phyloP scores from a whole-genome alignment of 192 early-diverging fungal genomes.

The Phlyctochytrium planicorne region DNA sequence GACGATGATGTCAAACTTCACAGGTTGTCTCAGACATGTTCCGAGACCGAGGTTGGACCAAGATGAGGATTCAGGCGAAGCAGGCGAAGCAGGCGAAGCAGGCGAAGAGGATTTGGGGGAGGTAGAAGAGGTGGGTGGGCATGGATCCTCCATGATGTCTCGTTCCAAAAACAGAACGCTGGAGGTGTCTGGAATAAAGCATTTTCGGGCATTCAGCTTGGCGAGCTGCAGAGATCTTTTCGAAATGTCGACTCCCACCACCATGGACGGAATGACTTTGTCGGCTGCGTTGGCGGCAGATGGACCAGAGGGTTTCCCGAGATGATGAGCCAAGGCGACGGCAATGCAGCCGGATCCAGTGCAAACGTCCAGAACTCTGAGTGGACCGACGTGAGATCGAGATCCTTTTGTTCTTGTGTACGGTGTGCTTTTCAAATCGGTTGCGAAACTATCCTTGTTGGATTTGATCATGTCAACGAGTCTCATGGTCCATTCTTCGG shows the following conservation, averaged over 20 bases:
- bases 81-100: background rate
- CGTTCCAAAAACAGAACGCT: background rate
- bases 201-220: conserved; percentile 28
- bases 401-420: background rate
- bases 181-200: background rate
- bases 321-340: conserved; percentile 63
- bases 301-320: conserved; percentile 28
- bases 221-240: conserved; percentile 64
- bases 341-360: conserved; percentile 86
- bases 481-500: conserved; percentile 85
- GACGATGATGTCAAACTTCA: conserved; percentile 71
- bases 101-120: background rate
- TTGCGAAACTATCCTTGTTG: background rate
- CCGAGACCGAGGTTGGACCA: background rate
- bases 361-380: conserved; percentile 82
- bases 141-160: conserved; percentile 2
- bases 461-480: conserved; percentile 50
- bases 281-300: conserved; percentile 36
- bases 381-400: conserved; percentile 17
- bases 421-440: background rate
- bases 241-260: conserved; percentile 66
- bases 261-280: background rate
- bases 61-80: background rate
- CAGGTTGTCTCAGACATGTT: background rate
- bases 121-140: background rate